These are phyloP conservation scores for Quercus agrifolia DNA, from an alignment of 306 rosid genomes.

Conservation along the genomic window DNA sequence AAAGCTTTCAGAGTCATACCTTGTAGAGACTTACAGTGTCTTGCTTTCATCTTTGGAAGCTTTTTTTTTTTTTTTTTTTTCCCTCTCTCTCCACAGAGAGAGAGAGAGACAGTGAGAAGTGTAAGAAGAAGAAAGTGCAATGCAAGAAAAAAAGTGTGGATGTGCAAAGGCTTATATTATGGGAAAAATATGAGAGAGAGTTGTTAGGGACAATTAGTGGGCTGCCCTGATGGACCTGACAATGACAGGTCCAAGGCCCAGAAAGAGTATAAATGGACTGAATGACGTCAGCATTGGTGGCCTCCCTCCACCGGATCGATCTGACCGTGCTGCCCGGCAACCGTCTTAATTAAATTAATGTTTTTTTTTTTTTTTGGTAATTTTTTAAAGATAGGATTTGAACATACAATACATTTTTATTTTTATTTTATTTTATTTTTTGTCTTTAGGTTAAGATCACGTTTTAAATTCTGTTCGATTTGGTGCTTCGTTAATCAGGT, in stretches of 20 bases:
- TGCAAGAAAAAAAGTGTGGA: constrained; percentile 13
- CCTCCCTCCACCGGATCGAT: background rate
- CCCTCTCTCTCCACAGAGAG: constrained; percentile 17
- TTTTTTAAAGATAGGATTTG: too few species aligned
- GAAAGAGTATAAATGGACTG: constrained; percentile 36
- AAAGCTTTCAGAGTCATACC: constrained; percentile 38
- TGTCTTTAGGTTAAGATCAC: too few species aligned
- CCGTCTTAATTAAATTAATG: background rate
- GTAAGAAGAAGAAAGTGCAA: constrained; percentile 12
- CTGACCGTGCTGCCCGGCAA: constrained; percentile 21
- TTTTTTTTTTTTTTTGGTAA: too few species aligned
- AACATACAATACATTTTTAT: too few species aligned
- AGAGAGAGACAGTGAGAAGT: constrained; percentile 8
- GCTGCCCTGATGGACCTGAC: constrained; percentile 56
- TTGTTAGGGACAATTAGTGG: constrained; percentile 42
- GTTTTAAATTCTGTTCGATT: too few species aligned
- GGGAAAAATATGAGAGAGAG: background rate
- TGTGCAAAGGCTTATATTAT: constrained; percentile 38
- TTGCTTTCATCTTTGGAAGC: constrained; percentile 45
- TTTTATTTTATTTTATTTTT: too few species aligned
- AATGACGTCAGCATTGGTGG: constrained; percentile 24
- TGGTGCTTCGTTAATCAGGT: too few species aligned
- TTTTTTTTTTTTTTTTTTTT: background rate
- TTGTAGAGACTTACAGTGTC: constrained; percentile 32
- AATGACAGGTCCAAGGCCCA: constrained; percentile 60